Base-by-base conservation (phyloP, 768 basidiomycete species). In the Hericium erinaceus region DNA sequence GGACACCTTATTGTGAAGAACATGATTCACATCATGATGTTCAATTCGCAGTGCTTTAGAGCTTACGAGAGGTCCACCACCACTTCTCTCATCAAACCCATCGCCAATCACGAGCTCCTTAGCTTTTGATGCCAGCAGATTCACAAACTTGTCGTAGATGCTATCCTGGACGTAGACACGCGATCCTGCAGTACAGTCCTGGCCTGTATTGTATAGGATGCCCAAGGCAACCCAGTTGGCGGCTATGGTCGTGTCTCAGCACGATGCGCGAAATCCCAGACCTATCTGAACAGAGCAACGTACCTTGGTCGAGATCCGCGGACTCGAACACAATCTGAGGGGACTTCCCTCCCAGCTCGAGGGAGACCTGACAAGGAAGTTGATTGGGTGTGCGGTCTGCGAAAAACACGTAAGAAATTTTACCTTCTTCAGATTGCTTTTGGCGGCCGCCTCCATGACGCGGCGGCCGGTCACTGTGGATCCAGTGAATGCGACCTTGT, bases 401-500 rank as follows among this genome's bases (percentile, higher is more conserved):
- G 22, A 16, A 2, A 61, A 44, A 38, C 16, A 33, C 33, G 11
- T 12, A 24, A 48, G 39, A 38, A 18, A 62, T 64, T 62, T 16
- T 54, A 80, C 93, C 78, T 95, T 95, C 73, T 98, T 98, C 61
- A 98, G 72, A 73, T 98, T 98, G 64, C 87, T 90, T 69, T 87
- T 85, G 8, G 95, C 92, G 2, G 95, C 92, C 13, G 95, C 92
- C 66, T 87, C 84, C 83, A 93, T 87, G 66, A 98, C 84, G 66
- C 87, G 89, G 22, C 93, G 81, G 22, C 95, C 95, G 4, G 92
- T 95, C 56, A 81, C 67, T 13, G 93, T 95, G 39, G 89, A 92
- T 49, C 95, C 95, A 9, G 95, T 98, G 71, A 98, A 97, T 2
- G 95, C 94, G 60, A 98, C 80, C 72, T 97, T 95, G 75, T 97